A percentile compares a stretch with the other conserved stretches of the same genome.
phyloP scores from a whole-genome alignment of 495 filamentous ascomycete genomes.

The Lophiotrema nucula region DNA sequence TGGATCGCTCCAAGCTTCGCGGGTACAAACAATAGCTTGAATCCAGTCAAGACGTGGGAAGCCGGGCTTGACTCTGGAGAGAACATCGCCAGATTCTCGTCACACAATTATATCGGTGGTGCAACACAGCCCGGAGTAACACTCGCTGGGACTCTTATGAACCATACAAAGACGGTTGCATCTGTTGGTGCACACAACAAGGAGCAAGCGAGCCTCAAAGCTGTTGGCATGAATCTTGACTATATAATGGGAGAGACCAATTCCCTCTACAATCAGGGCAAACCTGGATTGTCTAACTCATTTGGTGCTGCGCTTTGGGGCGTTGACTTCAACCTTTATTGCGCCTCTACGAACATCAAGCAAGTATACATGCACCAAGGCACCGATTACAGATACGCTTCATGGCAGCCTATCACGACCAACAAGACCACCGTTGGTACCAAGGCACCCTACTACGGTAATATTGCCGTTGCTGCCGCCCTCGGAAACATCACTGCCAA shows the following conservation, averaged over 20 bases:
- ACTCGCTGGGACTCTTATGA: slow-evolving; percentile 63
- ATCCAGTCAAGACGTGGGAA: slow-evolving; percentile 51
- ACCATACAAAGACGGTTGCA: slow-evolving; percentile 57
- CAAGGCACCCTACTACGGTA: slow-evolving; percentile 67
- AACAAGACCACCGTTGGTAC: slow-evolving; percentile 55
- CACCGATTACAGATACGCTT: slow-evolving; percentile 58
- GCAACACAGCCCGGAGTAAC: slow-evolving; percentile 62
- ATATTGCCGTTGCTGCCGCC: slow-evolving; percentile 58
- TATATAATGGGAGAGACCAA: slow-evolving; percentile 68
- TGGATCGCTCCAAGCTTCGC: slow-evolving; percentile 64
- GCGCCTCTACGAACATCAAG: slow-evolving; percentile 56
- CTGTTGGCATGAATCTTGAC: slow-evolving; percentile 42
- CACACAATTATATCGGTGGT: slow-evolving; percentile 70
- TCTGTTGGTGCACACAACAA: slow-evolving; percentile 48
- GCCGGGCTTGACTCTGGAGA: slow-evolving; percentile 52
- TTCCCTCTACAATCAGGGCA: slow-evolving; percentile 63
- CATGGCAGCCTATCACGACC: slow-evolving; percentile 62
- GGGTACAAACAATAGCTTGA: slow-evolving; percentile 53
- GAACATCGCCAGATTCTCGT: slow-evolving; percentile 57
- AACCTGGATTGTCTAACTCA: slow-evolving; percentile 61
- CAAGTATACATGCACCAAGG: slow-evolving; percentile 68
- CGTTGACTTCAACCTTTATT: slow-evolving; percentile 63
- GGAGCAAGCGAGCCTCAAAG: slow-evolving; percentile 2
- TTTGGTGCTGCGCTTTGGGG: slow-evolving; percentile 73
- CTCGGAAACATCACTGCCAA: slow-evolving; percentile 45